These are phyloP conservation scores for Candida albicans DNA, from an alignment of 1,139 yeast species.

Conservation along the genomic window DNA sequence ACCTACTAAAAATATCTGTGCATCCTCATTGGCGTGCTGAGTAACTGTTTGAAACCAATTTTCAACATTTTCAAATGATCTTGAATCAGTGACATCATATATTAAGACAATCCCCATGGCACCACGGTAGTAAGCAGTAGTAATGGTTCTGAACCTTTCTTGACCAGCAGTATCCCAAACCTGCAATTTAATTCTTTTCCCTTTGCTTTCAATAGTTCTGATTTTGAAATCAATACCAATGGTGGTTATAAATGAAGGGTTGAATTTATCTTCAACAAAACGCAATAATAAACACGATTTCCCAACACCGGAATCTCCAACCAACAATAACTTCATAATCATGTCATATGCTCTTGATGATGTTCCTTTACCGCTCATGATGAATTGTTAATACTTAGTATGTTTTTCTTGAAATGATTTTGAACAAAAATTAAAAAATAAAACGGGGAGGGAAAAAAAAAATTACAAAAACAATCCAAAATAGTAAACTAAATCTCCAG, in stretches of 20 bases:
- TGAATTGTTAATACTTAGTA: neutral
- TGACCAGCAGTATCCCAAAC: constrained; percentile 99
- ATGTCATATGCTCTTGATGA: constrained; percentile 86
- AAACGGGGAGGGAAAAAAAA: too few relatives aligned
- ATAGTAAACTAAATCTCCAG: too few relatives aligned
- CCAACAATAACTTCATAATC: constrained; percentile 88
- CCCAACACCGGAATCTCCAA: constrained; percentile 98
- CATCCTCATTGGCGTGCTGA: constrained; percentile 95
- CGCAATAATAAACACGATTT: constrained; percentile 92
- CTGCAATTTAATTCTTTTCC: constrained; percentile 89
- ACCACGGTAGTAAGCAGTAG: constrained; percentile 97
- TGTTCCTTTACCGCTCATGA: constrained; percentile 39
- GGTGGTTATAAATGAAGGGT: constrained; percentile 94
- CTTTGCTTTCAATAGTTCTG: constrained; percentile 91
- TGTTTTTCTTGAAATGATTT: neutral
- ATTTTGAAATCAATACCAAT: constrained; percentile 98
- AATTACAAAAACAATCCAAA: too few relatives aligned
- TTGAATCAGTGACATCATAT: constrained; percentile 93
- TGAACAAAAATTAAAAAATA: too few relatives aligned
- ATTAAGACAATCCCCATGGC: constrained; percentile 98
- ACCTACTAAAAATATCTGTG: constrained; percentile 90
- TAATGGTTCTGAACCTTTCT: constrained; percentile 95
- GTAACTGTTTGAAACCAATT: constrained; percentile 95
- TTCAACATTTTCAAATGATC: constrained; percentile 82
- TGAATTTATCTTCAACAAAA: constrained; percentile 95